Base-by-base conservation (phyloP, 345 rosid species). In the Raphanus raphanistrum region DNA sequence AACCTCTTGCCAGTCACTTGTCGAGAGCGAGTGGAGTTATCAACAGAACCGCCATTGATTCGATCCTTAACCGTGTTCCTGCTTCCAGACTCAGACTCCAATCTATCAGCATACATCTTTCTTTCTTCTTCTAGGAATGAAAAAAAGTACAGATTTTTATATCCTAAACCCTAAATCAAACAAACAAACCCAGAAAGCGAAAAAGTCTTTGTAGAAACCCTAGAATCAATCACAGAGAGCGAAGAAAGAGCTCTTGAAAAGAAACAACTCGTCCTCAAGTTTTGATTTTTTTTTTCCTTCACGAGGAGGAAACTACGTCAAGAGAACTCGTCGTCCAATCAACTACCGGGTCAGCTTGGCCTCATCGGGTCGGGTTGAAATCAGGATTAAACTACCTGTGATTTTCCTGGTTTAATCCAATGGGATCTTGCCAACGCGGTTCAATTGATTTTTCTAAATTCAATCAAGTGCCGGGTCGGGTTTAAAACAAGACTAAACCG, bases 61-160 rank as follows among this genome's bases (percentile, higher is more conserved):
- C 98, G 96, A 43, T 92, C 97, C 87, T 83, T 90, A 7, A 88
- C 82, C 9, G 90, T 78, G 83, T 84, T 79, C 77, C 80, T 85
- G 60, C 75, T 84, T n/a, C 80, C 86, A 58, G 88, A 86, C 81
- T 90, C 97, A 58, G 85, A 88, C 81, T 95, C 97, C 72, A 90
- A 90, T 73, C 81, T 89, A 89, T 95, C 99, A 79, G 99, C 96
- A 80, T 95, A 95, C 99, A 95, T 95, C 74, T 79, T 72, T 66
- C 15, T 29, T 29, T 13, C 59, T 57, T 21, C 13, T 52, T 63
- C 21, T 21, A 7, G 17, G 75, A 54, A 21, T 21, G 33, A 63
- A 41, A 59, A n/a, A 5, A 12, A 1, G 25, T 12, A 66, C 67
- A 76, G 69, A 71, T 48, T 12, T 48, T 48, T 48, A 17, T 10